These are phyloP conservation scores for Boletus speciosus DNA, from an alignment of 768 basidiomycete genomes.

Conservation along the genomic window DNA sequence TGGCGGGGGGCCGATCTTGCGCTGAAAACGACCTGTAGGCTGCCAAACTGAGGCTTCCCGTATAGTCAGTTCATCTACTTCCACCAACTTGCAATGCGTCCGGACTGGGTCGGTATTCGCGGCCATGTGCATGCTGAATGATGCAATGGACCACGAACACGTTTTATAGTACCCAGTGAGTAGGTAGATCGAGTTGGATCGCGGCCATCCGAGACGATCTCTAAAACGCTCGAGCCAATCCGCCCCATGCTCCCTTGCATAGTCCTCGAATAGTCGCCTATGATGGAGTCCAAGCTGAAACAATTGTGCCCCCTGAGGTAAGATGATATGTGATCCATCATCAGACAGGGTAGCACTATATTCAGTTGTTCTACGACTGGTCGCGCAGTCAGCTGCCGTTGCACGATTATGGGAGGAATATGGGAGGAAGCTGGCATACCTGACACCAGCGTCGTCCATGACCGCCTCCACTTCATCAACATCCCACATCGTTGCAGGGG, in stretches of 20 bases:
- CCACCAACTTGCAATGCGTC: too few species aligned
- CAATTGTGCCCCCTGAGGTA: not conserved
- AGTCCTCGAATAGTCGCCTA: not conserved
- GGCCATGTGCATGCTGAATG: not conserved
- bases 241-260: not conserved
- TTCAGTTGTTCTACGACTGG: not conserved
- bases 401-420: too few species aligned
- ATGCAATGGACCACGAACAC: not conserved
- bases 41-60: not conserved
- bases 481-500: not conserved
- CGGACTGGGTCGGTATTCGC: not conserved
- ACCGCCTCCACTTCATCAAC: not conserved
- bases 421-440: too few species aligned
- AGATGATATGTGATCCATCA: not conserved
- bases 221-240: not conserved
- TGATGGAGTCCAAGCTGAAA: not conserved
- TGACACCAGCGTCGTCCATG: too few species aligned
- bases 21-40: not conserved
- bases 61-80: not conserved
- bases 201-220: not conserved
- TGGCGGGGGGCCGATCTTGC: not conserved
- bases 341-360: not conserved
- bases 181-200: not conserved
- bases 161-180: slow-evolving; percentile 1
- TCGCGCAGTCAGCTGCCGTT: not conserved